These are phyloP conservation scores for Penicillium sclerotiorum DNA, from an alignment of 2,329 filamentous ascomycete species.

Conservation along the genomic window DNA sequence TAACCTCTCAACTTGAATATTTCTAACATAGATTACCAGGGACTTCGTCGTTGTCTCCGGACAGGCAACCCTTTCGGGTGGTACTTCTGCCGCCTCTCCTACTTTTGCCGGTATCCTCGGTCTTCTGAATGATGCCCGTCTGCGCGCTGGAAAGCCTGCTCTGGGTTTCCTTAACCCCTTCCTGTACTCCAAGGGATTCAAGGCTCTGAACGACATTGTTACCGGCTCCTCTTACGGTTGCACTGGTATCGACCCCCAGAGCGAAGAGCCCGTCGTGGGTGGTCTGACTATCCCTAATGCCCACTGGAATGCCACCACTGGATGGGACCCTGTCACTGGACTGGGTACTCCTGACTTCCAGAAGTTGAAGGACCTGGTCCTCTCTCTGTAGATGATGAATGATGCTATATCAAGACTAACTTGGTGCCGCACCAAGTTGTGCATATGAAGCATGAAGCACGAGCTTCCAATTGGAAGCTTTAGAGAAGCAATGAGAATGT, in stretches of 20 bases:
- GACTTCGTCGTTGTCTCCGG: conserved; percentile 21
- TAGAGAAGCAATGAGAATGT: no score
- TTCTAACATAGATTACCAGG: conserved; percentile 6
- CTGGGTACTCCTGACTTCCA: conserved; percentile 36
- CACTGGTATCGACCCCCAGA: conserved; percentile 35
- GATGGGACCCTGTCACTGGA: conserved; percentile 48
- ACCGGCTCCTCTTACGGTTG: conserved; percentile 39
- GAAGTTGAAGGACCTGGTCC: conserved; percentile 24
- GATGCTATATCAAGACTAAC: no score
- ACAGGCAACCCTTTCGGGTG: conserved; percentile 14
- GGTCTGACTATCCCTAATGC: conserved; percentile 28
- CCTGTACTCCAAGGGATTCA: conserved; percentile 53
- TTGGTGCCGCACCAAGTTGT: no score
- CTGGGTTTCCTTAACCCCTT: conserved; percentile 62
- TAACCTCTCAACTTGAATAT: not conserved
- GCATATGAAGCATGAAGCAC: no score
- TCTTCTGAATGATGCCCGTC: conserved; percentile 61
- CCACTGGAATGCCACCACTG: conserved; percentile 35
- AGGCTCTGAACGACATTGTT: conserved; percentile 53
- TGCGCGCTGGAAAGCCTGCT: conserved; percentile 52
- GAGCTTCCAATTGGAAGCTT: no score
- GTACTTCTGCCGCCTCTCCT: conserved; percentile 53
- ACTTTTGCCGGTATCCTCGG: conserved; percentile 59
- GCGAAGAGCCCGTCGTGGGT: conserved; percentile 17
- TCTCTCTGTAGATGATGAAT: conserved; percentile 13